Evolutionary conservation across 2,329 filamentous ascomycete species (phyloP).

Genomic region (Colletotrichum noveboracense): DNA sequence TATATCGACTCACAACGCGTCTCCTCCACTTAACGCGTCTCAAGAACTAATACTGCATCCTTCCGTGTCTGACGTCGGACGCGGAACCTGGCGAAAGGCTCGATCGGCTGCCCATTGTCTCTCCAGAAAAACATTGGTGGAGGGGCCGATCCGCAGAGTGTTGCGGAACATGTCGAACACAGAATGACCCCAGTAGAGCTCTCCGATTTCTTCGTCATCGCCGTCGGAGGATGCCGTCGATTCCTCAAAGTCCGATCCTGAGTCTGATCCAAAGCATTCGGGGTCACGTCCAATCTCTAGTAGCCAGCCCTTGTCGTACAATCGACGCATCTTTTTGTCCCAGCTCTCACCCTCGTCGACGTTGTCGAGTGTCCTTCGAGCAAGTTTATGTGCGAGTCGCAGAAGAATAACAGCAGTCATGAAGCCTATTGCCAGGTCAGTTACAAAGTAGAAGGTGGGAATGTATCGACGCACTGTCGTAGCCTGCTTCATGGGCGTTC

Average conservation of each 20-base stretch:
- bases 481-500: constrained; percentile 2
- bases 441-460: not conserved
- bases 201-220: not conserved
- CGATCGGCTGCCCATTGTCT: not conserved
- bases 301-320: not conserved
- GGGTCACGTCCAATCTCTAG: not conserved
- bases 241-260: not conserved
- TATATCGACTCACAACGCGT: not conserved
- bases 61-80: not conserved
- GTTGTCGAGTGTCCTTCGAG: not conserved
- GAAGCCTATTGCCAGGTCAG: not conserved
- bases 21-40: not conserved
- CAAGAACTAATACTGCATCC: not conserved
- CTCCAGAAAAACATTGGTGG: not conserved
- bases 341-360: not conserved
- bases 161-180: not conserved
- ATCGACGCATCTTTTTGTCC: not conserved
- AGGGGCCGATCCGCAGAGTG: not conserved
- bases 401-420: constrained; percentile 1
- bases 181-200: not conserved
- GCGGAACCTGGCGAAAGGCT: not conserved
- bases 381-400: not conserved
- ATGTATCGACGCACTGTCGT: not conserved
- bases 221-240: not conserved
- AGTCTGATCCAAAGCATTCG: not conserved